Evolutionary conservation across 345 rosid genomes (phyloP).

Genomic region (Turnera subulata): DNA sequence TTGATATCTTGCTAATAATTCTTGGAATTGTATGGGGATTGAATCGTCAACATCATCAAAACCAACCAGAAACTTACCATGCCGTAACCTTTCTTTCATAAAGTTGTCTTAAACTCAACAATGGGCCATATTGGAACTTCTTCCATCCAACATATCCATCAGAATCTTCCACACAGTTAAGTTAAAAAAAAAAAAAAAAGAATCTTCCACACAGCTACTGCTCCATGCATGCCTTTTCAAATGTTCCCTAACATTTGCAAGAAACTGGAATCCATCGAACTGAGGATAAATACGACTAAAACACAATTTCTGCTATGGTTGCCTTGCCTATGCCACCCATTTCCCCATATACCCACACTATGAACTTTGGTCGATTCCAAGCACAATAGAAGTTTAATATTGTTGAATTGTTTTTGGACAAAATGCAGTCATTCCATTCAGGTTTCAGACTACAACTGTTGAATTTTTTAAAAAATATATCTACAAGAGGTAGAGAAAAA

Average conservation of each 20-base stretch:
- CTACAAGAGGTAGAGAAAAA: too few relatives aligned
- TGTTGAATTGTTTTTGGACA: too few relatives aligned
- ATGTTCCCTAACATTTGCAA: conserved; percentile 3
- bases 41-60: conserved; percentile 5
- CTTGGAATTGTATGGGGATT: conserved; percentile 8
- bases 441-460: too few relatives aligned
- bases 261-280: conserved; percentile 13
- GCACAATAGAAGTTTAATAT: not conserved
- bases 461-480: too few relatives aligned
- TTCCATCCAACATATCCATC: not conserved
- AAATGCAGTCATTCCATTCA: too few relatives aligned
- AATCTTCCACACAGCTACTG: not conserved
- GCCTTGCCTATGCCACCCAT: conserved; percentile 23
- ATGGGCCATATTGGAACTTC: not conserved
- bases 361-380: not conserved
- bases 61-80: conserved; percentile 4
- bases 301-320: conserved; percentile 16
- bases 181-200: too few relatives aligned
- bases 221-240: not conserved
- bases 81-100: not conserved
- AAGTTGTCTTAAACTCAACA: not conserved
- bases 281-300: not conserved
- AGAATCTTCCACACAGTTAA: too few relatives aligned
- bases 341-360: conserved; percentile 15
- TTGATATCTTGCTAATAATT: not conserved